Base-by-base conservation (phyloP, 345 rosid genomes). In the Camelina hispida region DNA sequence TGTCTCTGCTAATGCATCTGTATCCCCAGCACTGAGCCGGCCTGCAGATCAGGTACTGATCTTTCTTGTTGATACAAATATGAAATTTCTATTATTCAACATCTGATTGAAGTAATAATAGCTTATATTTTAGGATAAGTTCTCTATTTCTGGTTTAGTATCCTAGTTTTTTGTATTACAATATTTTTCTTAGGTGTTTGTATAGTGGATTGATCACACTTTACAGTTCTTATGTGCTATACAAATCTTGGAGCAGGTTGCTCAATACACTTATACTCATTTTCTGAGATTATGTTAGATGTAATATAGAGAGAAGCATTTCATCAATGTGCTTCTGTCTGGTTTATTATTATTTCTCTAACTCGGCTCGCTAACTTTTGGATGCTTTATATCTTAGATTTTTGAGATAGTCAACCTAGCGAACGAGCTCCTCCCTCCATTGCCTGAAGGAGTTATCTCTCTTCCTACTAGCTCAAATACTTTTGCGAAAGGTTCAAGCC, bases 351-450 rank as follows among this genome's bases (percentile, higher is more conserved):
- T 28, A 4, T 77, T 0, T 13, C 46, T 55, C 35, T 15, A 72
- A 16, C 74, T 28, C 69, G 25, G 72, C 34, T 55, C 32, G 0
- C 77, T 72, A 51, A 53, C 34, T 47, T 23, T 64, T 64, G 17
- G 32, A 48, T 34, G 20, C 37, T 76, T 62, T 62, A 9, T 54
- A 68, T 58, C 38, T 62, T 71, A 96, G 99, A 89, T 96, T 66
- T 96, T 91, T 84, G 99, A 96, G 91, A 93, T 96, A 81, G 99
- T 96, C 83, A 93, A 89, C 83, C 84, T 96, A 40, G 97, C 97
- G 72, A 96, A 96, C 81, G 99, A 96, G 85, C 98, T 96, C 81
- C 98, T 96, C 40, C 99, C 99, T 44, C 96, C 91, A 8, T 77
- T 96, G 75, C 99, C 98, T 25, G 90, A 89, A 79, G 99, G 99